A percentile compares a stretch with the other conserved stretches of the same genome.
Conservation (phyloP, 1,284 basidiomycete genomes). For the Kwoniella shivajii region DNA sequence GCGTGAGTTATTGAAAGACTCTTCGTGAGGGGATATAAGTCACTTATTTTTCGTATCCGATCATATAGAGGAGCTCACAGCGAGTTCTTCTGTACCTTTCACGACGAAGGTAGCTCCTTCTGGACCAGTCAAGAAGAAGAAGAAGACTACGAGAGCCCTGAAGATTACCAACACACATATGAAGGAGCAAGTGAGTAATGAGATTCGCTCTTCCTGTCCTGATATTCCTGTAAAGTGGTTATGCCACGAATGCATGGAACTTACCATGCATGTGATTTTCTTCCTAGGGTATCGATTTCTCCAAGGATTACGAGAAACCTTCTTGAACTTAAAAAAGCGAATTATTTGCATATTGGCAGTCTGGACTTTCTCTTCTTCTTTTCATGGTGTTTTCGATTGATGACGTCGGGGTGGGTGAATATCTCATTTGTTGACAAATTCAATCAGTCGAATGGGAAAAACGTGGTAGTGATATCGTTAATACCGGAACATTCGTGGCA, state of each 20-base stretch:
- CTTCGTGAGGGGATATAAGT: neutral
- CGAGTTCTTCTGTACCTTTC: conserved; percentile 27
- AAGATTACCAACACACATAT: conserved; percentile 55
- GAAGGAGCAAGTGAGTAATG: conserved; percentile 44
- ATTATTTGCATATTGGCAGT: no score
- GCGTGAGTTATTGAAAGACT: conserved; percentile 19
- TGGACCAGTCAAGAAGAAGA: conserved; percentile 44
- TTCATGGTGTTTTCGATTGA: no score
- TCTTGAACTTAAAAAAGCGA: conserved; percentile 9
- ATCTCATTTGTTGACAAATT: neutral
- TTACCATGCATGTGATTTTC: neutral
- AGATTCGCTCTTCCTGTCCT: no score
- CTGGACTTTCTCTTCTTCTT: no score
- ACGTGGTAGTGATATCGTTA: conserved; percentile 11
- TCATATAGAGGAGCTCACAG: conserved; percentile 41
- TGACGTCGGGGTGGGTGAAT: neutral
- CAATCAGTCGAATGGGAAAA: neutral
- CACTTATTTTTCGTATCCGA: neutral
- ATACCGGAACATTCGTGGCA: conserved; percentile 3
- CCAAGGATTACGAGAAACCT: conserved; percentile 50
- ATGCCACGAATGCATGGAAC: neutral
- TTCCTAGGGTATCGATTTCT: conserved; percentile 51
- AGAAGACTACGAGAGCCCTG: conserved; percentile 37
- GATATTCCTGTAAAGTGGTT: neutral
- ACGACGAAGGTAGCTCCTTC: conserved; percentile 27